Evolutionary conservation across 306 rosid genomes (phyloP).

Genomic region (Argentina anserina): DNA sequence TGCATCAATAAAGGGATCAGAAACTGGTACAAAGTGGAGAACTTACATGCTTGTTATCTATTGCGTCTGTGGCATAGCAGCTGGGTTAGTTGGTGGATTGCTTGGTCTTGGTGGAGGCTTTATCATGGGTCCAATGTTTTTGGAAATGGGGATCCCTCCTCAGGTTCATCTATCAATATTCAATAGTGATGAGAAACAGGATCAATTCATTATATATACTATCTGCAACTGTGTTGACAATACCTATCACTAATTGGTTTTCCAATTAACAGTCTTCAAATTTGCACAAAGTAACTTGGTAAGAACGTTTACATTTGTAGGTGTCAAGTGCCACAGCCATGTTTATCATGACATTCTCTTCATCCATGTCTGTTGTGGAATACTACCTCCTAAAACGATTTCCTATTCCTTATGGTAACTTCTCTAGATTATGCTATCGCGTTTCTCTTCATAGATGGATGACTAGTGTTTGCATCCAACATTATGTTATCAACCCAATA

Average conservation of each 20-base stretch:
- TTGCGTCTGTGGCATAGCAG: constrained; percentile 43
- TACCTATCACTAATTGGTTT: background rate
- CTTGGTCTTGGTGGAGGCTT: constrained; percentile 79
- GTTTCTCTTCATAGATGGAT: background rate
- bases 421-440: too few relatives aligned
- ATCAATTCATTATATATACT: background rate
- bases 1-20: constrained; percentile 54
- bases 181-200: background rate
- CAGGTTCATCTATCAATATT: constrained; percentile 37
- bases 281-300: background rate
- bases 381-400: constrained; percentile 64
- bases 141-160: constrained; percentile 77
- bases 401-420: constrained; percentile 62
- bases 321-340: constrained; percentile 70
- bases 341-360: constrained; percentile 68
- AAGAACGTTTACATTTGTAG: constrained; percentile 28
- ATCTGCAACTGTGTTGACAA: background rate
- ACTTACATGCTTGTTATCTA: constrained; percentile 29
- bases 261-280: background rate
- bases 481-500: background rate
- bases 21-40: constrained; percentile 28
- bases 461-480: background rate
- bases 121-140: constrained; percentile 68
- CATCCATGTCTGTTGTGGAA: constrained; percentile 74
- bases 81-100: constrained; percentile 65